Percentiles rank a stretch among this genome's conserved stretches.
Evolutionary conservation across 495 filamentous ascomycete species (phyloP).

Genomic region (Tuber umbilicatum): DNA sequence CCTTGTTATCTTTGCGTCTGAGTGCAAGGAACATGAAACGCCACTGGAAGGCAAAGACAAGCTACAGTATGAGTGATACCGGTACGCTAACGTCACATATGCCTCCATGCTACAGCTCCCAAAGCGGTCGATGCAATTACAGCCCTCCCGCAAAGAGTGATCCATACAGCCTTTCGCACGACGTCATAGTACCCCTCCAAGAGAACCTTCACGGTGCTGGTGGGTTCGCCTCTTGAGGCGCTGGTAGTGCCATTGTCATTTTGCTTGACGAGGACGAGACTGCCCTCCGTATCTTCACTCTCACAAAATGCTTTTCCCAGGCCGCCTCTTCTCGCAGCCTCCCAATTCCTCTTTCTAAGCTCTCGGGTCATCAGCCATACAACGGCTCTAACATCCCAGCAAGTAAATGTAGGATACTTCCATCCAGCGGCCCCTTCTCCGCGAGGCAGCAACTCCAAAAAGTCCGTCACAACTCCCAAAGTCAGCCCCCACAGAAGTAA

Average conservation of each 20-base stretch:
- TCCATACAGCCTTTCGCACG: slow-evolving; percentile 54
- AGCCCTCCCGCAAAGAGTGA: slow-evolving; percentile 47
- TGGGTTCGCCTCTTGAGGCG: slow-evolving; percentile 18
- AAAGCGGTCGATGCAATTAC: slow-evolving; percentile 25
- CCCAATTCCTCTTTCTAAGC: slow-evolving; percentile 55
- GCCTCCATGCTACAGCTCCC: slow-evolving; percentile 29
- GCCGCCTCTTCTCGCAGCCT: slow-evolving; percentile 44
- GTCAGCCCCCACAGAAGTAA: slow-evolving; percentile 72
- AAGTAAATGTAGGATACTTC: slow-evolving; percentile 68
- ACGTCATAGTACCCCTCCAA: slow-evolving; percentile 65
- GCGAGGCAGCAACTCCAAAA: slow-evolving; percentile 60
- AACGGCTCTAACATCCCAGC: slow-evolving; percentile 56
- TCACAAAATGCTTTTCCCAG: slow-evolving; percentile 32
- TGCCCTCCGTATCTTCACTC: slow-evolving; percentile 13
- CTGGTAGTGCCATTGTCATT: slow-evolving; percentile 43
- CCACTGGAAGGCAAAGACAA: background rate
- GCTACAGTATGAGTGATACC: background rate
- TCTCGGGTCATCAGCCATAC: slow-evolving; percentile 57
- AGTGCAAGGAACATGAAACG: background rate
- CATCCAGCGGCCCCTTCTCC: slow-evolving; percentile 51
- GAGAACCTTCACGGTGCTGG: slow-evolving; percentile 54
- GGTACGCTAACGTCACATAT: slow-evolving; percentile 13
- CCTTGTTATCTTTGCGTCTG: background rate
- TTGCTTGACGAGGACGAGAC: slow-evolving; percentile 40
- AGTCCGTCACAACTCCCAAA: slow-evolving; percentile 63